A percentile compares a stretch with the other conserved stretches of the same genome.
Evolutionary conservation across 2,329 filamentous ascomycete genomes (phyloP).

Genomic region (Fusarium lyarnte): DNA sequence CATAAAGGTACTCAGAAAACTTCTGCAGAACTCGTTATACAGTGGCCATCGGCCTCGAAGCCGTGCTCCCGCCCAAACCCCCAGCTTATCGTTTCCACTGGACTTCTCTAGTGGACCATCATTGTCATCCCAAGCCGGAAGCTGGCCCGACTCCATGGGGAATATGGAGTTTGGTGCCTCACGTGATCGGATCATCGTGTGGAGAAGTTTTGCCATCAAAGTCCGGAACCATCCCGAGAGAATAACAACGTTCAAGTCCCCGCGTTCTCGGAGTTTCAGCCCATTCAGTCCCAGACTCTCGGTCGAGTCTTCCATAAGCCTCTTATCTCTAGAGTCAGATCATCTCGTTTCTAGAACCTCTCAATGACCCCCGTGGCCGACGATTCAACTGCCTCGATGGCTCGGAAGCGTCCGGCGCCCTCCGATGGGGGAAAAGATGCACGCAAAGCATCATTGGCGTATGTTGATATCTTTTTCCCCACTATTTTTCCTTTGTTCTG

Average conservation of each 20-base stretch:
- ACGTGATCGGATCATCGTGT: conserved; percentile 24
- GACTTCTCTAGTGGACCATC: not conserved
- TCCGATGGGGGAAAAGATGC: conserved; percentile 34
- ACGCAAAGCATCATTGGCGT: conserved; percentile 42
- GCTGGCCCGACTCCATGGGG: conserved; percentile 10
- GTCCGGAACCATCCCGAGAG: conserved; percentile 31
- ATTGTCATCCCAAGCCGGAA: not conserved
- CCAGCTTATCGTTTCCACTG: not conserved
- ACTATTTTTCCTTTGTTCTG: conserved; percentile 8
- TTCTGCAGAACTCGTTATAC: not conserved
- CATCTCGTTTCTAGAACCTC: not conserved
- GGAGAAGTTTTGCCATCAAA: not conserved
- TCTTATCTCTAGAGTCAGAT: not conserved
- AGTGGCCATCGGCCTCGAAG: not conserved
- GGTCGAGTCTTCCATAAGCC: conserved; percentile 22
- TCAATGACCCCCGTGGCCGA: conserved; percentile 23
- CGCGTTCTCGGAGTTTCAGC: conserved; percentile 9
- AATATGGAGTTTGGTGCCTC: not conserved
- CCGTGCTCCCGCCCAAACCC: not conserved
- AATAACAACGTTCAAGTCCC: conserved; percentile 31
- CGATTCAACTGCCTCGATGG: conserved; percentile 32
- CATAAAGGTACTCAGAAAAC: not conserved
- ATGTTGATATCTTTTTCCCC: conserved; percentile 21
- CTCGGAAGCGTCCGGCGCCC: conserved; percentile 38
- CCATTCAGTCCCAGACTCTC: conserved; percentile 9